phyloP scores from a whole-genome alignment of 257 asterid species.

The Solanum virginianum region DNA sequence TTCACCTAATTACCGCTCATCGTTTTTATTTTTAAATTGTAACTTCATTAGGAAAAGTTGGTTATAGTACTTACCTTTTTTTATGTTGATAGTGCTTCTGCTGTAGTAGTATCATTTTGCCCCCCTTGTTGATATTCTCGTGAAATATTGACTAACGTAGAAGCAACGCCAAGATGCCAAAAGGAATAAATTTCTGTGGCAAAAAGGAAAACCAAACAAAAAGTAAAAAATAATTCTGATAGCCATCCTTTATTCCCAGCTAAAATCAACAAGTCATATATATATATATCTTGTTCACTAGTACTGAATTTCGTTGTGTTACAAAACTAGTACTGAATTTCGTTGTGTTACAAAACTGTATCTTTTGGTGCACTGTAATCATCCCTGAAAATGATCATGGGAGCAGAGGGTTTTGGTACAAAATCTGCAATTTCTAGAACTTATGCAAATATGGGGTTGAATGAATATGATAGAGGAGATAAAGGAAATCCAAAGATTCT shows the following conservation, averaged over 20 bases:
- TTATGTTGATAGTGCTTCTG: not conserved
- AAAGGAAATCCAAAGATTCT: constrained; percentile 15
- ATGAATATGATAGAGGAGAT: not conserved
- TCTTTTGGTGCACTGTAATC: not conserved
- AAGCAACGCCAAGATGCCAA: constrained; percentile 1
- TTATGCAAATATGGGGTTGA: not conserved
- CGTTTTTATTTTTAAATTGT: not conserved
- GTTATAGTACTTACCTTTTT: not conserved
- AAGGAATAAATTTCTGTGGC: not conserved
- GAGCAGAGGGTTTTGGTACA: constrained; percentile 10
- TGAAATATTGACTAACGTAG: not conserved
- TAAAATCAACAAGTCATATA: not conserved
- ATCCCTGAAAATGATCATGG: not conserved
- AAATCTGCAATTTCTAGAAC: not conserved
- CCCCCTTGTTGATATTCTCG: not conserved
- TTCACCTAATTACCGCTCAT: not conserved
- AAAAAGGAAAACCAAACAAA: not conserved
- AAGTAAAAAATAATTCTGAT: not conserved
- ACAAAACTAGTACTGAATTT: not conserved
- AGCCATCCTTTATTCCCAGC: not conserved
- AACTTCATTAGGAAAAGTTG: not conserved
- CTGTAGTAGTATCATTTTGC: not conserved
- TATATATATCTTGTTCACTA: not conserved
- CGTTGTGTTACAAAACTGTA: not conserved
- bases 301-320: not conserved